Evolutionary conservation across 305 asterid species (phyloP), one percentile per base, ranked within the genome.

Genomic region (Fraxinus ornus): DNA sequence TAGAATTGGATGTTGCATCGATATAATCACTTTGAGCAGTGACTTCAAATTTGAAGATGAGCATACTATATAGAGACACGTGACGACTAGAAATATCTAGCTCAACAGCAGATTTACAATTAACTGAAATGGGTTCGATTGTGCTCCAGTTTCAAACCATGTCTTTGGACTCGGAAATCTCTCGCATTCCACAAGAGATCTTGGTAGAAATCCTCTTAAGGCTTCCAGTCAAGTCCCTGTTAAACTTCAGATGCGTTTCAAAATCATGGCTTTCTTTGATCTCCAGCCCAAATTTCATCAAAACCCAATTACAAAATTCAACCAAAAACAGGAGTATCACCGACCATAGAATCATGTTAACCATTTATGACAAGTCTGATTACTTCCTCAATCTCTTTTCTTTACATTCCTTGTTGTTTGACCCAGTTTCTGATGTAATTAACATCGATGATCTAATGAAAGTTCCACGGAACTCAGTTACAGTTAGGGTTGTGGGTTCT

Each of bases 221-320:
- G 77, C 88, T 91, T 37, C 87, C 91, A 0, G 89, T 83, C 3
- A 83, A 55, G 82, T 78, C 88, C 78, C 80, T 88, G 83, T 19
- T 77, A 78, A 89, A 24, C 84, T 85, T 85, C 79, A 89, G 76
- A 78, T 88, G 89, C 85, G 92, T 90, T 78, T 86, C 87, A 78
- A 89, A 76, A 80, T 87, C 87, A 60, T 89, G 92, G 92, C 76
- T 32, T 26, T 78, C 83, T 78, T 17, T 88, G 64, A 82, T 91
- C 24, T 86, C 90, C 78, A 78, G 81, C 87, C 60, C 66, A 39
- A 78, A 49, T 8, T 89, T 91, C 81, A 62, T 77, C 79, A 70
- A 76, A 32, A 39, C 83, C 81, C 92, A 88, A 22, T 86, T 85
- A 79, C 22, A 28, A 13, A 41, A 60, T 5, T 78, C 87, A 0